Percentiles rank a stretch among this genome's conserved stretches.
These are phyloP conservation scores for Meredithiella fracta DNA, from an alignment of 2,329 filamentous ascomycete species.

Conservation along the genomic window DNA sequence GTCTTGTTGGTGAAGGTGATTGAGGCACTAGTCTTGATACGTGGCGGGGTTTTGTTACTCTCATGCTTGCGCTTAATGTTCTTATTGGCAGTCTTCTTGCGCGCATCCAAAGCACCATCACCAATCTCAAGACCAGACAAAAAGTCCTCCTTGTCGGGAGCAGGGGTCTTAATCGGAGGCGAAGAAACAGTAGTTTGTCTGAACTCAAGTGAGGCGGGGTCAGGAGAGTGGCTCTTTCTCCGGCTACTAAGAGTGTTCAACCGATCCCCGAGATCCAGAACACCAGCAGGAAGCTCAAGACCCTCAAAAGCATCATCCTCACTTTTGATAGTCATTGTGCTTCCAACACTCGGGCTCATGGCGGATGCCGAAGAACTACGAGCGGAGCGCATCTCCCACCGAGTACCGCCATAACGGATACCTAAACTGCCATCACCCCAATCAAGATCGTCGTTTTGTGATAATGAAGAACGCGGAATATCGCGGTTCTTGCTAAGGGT, in stretches of 20 bases:
- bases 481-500: slow-evolving; percentile 46
- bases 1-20: slow-evolving; percentile 80
- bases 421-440: slow-evolving; percentile 90
- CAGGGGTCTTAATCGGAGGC: slow-evolving; percentile 17
- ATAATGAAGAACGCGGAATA: slow-evolving; percentile 33
- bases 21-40: slow-evolving; percentile 61
- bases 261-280: slow-evolving; percentile 66
- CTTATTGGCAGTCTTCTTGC: slow-evolving; percentile 70
- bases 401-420: slow-evolving; percentile 75
- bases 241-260: slow-evolving; percentile 43
- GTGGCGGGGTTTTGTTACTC: slow-evolving; percentile 50
- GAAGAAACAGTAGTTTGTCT: not conserved
- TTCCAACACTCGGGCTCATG: slow-evolving; percentile 82
- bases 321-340: slow-evolving; percentile 79
- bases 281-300: slow-evolving; percentile 68
- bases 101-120: slow-evolving; percentile 64
- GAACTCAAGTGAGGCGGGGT: slow-evolving; percentile 20
- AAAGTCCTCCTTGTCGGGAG: slow-evolving; percentile 55
- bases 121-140: slow-evolving; percentile 76
- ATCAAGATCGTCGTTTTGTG: slow-evolving; percentile 65
- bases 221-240: slow-evolving; percentile 43
- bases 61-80: slow-evolving; percentile 77
- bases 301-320: slow-evolving; percentile 87
- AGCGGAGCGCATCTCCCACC: slow-evolving; percentile 60
- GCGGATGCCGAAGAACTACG: slow-evolving; percentile 78